A percentile compares a stretch with the other conserved stretches of the same genome.
Evolutionary conservation across 139 green algal species (phyloP).

Genomic region (Chlorella sp.): DNA sequence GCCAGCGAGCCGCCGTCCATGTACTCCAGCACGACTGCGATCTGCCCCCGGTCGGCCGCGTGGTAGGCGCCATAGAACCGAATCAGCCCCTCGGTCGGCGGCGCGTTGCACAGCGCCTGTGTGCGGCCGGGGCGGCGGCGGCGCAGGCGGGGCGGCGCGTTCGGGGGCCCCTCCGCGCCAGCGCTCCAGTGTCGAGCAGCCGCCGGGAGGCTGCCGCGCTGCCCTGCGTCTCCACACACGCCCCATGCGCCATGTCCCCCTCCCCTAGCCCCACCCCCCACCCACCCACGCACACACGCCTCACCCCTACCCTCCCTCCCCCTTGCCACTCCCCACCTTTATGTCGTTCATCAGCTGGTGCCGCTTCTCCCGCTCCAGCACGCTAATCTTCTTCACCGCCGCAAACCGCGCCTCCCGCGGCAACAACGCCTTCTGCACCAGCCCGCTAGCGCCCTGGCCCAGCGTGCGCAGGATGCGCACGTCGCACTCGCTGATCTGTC

Average conservation of each 20-base stretch:
- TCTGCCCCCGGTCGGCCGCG: constrained; percentile 69
- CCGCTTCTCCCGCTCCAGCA: constrained; percentile 68
- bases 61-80: constrained; percentile 82
- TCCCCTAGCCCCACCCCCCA: no score
- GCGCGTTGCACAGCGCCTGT: constrained; percentile 75
- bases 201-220: no score
- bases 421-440: constrained; percentile 82
- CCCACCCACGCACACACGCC: no score
- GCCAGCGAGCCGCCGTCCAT: constrained; percentile 93
- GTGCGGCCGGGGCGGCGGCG: no score
- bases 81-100: constrained; percentile 60
- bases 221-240: no score
- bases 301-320: no score
- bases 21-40: constrained; percentile 94
- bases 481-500: constrained; percentile 81
- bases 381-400: constrained; percentile 84
- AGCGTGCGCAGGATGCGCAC: constrained; percentile 73
- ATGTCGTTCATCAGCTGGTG: constrained; percentile 91
- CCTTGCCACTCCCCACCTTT: no score
- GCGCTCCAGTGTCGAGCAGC: no score
- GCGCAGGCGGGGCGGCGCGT: no score
- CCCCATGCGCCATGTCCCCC: no score
- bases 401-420: constrained; percentile 69
- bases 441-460: constrained; percentile 67
- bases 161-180: no score